These are phyloP conservation scores for Strobilomyces dryophilus DNA, from an alignment of 768 basidiomycete genomes.

Conservation along the genomic window DNA sequence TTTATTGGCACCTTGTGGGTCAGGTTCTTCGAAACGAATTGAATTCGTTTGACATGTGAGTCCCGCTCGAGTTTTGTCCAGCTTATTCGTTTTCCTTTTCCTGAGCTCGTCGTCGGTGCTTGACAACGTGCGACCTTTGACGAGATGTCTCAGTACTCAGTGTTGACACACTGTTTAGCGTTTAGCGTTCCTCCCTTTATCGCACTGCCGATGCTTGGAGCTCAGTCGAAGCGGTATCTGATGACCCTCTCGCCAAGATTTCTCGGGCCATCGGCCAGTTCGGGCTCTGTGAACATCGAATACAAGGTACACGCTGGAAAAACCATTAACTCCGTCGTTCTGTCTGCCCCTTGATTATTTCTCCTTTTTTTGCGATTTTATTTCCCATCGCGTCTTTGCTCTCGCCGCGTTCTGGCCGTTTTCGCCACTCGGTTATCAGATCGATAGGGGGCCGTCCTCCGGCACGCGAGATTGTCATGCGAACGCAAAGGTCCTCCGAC, in stretches of 20 bases:
- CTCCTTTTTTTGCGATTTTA: neutral
- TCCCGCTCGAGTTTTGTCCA: neutral
- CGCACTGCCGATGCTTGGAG: neutral
- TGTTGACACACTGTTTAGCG: neutral
- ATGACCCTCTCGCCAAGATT: neutral
- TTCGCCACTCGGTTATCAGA: neutral
- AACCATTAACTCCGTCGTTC: neutral
- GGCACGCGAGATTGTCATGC: neutral
- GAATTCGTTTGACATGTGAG: neutral
- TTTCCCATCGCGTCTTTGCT: neutral
- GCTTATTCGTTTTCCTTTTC: too few relatives aligned
- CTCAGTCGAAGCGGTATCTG: neutral
- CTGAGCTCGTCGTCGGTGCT: neutral
- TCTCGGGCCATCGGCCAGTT: neutral
- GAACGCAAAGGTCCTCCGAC: neutral
- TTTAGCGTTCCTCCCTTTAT: neutral
- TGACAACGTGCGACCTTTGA: neutral
- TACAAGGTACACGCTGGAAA: neutral
- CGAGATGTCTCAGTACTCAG: conserved; percentile 9
- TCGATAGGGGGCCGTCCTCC: neutral
- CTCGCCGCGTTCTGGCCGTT: neutral
- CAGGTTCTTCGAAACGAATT: neutral
- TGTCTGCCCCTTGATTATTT: neutral
- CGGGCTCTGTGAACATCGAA: neutral
- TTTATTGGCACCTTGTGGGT: neutral